Evolutionary conservation across 176 grass and related monocot genomes (phyloP), one percentile per base, ranked within the genome.

Genomic region (Bothriochloa decipiens): DNA sequence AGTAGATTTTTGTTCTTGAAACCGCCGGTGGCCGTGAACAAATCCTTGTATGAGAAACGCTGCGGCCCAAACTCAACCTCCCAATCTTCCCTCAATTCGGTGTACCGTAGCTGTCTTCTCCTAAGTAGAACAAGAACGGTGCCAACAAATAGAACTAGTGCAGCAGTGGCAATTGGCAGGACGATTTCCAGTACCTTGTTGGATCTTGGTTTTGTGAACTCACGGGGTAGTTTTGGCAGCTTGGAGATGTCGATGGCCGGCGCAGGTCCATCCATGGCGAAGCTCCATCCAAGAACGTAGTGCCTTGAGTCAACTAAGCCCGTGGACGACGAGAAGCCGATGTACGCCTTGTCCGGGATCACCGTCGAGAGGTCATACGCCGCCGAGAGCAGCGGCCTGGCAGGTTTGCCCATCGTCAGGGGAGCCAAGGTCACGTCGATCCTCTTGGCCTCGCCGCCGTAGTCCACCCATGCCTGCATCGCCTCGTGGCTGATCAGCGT

Each of bases 211-310:
- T 82, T 50, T 8, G 65, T 16, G 26, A 60, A 70, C 0, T 53
- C 3, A 4, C 41, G 65, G 5, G 92, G 92, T 3, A 94, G 80
- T 16, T 68, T 65, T 0, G 92, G 92, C 40, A 94, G 40, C 42
- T 82, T 76, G 26, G 32, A 26, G 35, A 78, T 26, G 68, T 91
- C 33, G 39, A 94, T 82, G 0, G 12, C 39, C 26, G 72, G 82
- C 16, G 84, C 87, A 11, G n/a, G 43, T n/a, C 70, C 77, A 8
- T 91, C 57, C 72, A 94, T 80, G 64, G 72, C 77, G 22, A 91
- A 94, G 81, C 92, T 94, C 92, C 89, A 94, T 11, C 89, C 92
- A 9, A 92, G 81, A 37, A 94, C 60, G 3, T 76, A 94, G 67
- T 91, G 81, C 7, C 26, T 11, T 0, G 82, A 70, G 8, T 15